Percentiles rank a stretch among this genome's conserved stretches.
Conservation (phyloP, 169 alveolate genomes). For the Cardiosporidium cionae region DNA sequence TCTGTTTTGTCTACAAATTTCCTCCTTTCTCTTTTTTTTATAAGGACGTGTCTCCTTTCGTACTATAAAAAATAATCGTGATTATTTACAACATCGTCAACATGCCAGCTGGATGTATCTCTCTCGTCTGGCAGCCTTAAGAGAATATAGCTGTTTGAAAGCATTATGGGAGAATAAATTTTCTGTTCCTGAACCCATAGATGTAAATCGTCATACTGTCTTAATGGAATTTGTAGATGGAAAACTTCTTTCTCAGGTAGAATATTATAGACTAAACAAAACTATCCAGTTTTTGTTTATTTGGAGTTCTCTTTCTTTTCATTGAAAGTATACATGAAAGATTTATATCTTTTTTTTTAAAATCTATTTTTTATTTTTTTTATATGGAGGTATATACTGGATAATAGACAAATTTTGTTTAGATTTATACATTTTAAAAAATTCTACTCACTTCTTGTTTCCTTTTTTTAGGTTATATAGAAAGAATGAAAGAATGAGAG, state of each 20-base stretch:
- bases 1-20: too few relatives aligned
- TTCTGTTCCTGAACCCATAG: slow-evolving; percentile 94
- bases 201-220: slow-evolving; percentile 93
- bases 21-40: not conserved
- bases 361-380: too few relatives aligned
- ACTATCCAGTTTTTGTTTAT: slow-evolving; percentile 21
- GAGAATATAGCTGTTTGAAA: slow-evolving; percentile 92
- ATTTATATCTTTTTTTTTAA: too few relatives aligned
- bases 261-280: slow-evolving; percentile 60
- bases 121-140: slow-evolving; percentile 94
- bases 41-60: slow-evolving; percentile 92
- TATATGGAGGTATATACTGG: too few relatives aligned
- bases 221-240: slow-evolving; percentile 92
- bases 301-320: too few relatives aligned
- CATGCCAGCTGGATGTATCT: slow-evolving; percentile 96
- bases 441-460: too few relatives aligned
- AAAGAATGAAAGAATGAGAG: too few relatives aligned
- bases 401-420: too few relatives aligned
- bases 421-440: too few relatives aligned
- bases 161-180: slow-evolving; percentile 87
- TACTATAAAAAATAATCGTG: slow-evolving; percentile 93
- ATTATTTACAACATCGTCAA: slow-evolving; percentile 89
- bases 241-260: slow-evolving; percentile 81
- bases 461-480: too few relatives aligned
- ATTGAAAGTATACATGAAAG: too few relatives aligned